Conservation (phyloP, 257 asterid genomes). For the Petrea volubilis region DNA sequence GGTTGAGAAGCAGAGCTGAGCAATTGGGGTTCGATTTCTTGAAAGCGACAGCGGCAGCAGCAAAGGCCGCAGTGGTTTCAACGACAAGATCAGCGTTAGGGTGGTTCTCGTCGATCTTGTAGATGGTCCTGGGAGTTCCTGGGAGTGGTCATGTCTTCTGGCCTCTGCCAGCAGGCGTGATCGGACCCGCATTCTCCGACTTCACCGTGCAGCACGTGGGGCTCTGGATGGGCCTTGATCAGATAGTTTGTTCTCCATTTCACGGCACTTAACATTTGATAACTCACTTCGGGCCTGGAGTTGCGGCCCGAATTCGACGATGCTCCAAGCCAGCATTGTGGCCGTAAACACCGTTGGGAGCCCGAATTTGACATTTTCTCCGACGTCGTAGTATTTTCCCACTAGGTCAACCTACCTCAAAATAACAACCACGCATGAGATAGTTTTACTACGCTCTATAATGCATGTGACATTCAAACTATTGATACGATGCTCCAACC, state of each 20-base stretch:
- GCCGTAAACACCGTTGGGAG: conserved; percentile 69
- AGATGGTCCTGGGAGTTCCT: conserved; percentile 43
- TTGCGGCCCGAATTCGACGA: conserved; percentile 35
- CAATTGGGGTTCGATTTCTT: background rate
- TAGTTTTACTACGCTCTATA: no score
- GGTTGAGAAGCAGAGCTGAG: conserved; percentile 41
- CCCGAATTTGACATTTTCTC: conserved; percentile 77
- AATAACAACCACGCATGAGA: no score
- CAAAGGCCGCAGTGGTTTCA: no score
- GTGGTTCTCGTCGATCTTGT: conserved; percentile 39
- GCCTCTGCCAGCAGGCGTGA: conserved; percentile 69
- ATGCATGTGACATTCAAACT: no score
- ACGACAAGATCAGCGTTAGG: conserved; percentile 78
- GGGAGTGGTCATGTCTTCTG: conserved; percentile 86
- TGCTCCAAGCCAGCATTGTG: conserved; percentile 74
- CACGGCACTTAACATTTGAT: conserved; percentile 34
- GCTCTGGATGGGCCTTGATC: conserved; percentile 59
- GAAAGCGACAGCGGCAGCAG: conserved; percentile 63
- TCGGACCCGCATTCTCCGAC: conserved; percentile 67
- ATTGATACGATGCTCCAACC: no score
- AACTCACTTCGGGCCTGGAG: conserved; percentile 37
- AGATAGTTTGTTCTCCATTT: conserved; percentile 76
- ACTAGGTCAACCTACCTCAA: conserved; percentile 45
- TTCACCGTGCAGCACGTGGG: conserved; percentile 56
- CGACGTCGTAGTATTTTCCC: conserved; percentile 80